phyloP scores from a whole-genome alignment of 2,329 filamentous ascomycete genomes.

The Apiospora hydei region DNA sequence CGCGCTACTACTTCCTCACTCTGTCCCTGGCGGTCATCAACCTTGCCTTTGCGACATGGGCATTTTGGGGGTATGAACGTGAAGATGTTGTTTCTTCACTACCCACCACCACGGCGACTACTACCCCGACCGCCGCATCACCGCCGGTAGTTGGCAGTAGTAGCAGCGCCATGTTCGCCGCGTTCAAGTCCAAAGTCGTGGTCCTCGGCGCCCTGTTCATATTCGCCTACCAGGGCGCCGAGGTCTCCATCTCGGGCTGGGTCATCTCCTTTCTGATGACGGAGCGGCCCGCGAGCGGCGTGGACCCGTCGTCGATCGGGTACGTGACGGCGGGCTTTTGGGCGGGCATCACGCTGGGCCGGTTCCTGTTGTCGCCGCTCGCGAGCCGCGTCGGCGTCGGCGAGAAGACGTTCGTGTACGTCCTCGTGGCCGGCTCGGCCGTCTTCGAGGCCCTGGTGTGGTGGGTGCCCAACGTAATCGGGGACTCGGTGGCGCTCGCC shows the following conservation, averaged over 20 bases:
- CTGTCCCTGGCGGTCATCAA: conserved; percentile 65
- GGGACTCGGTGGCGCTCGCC: conserved; percentile 70
- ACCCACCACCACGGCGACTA: conserved; percentile 29
- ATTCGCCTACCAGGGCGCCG: conserved; percentile 85
- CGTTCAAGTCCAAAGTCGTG: conserved; percentile 64
- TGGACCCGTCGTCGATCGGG: conserved; percentile 74
- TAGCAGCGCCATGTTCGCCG: conserved; percentile 54
- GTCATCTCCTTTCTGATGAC: conserved; percentile 85
- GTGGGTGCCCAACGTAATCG: conserved; percentile 78
- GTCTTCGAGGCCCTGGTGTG: conserved; percentile 80
- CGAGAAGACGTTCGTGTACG: conserved; percentile 73
- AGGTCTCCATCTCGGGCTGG: conserved; percentile 86
- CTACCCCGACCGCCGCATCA: background rate
- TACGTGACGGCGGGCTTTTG: conserved; percentile 80
- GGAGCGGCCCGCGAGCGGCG: conserved; percentile 60
- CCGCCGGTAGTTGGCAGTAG: conserved; percentile 32
- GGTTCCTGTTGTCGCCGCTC: conserved; percentile 73
- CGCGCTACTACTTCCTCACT: conserved; percentile 74
- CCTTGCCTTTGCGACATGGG: conserved; percentile 66
- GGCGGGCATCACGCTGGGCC: conserved; percentile 78
- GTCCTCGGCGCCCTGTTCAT: conserved; percentile 81
- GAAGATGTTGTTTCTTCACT: conserved; percentile 53
- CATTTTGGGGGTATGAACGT: conserved; percentile 74
- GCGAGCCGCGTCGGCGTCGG: conserved; percentile 71
- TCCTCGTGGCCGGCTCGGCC: conserved; percentile 66